These are phyloP conservation scores for Paraglomus brasilianum DNA, from an alignment of 192 early-diverging fungal genomes.

Conservation along the genomic window DNA sequence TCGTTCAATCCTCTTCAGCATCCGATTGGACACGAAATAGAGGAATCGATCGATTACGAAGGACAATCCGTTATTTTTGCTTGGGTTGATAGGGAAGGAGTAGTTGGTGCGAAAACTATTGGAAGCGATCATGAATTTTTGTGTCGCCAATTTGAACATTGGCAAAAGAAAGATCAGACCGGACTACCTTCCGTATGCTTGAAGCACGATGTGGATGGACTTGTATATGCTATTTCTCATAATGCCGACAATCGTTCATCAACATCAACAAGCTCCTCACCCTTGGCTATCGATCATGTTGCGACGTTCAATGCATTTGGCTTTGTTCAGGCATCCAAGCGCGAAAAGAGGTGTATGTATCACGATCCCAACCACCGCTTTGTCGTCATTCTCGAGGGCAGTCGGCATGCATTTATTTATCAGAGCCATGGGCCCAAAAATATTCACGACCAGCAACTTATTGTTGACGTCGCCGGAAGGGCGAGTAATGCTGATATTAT, in stretches of 20 bases:
- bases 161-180: neutral
- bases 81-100: constrained; percentile 46
- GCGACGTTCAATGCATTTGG: constrained; percentile 67
- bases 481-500: constrained; percentile 43
- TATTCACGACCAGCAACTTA: constrained; percentile 39
- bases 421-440: constrained; percentile 35
- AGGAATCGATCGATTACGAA: constrained; percentile 50
- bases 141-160: constrained; percentile 42
- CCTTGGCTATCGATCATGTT: constrained; percentile 45
- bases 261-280: neutral
- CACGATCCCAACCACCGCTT: constrained; percentile 53
- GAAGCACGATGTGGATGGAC: constrained; percentile 68
- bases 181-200: constrained; percentile 56
- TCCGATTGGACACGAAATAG: constrained; percentile 43
- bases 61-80: constrained; percentile 43
- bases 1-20: constrained; percentile 22
- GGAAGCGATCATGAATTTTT: constrained; percentile 63
- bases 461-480: constrained; percentile 46
- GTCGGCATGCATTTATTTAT: constrained; percentile 53
- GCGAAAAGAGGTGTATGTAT: constrained; percentile 62
- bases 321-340: constrained; percentile 75
- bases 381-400: constrained; percentile 50
- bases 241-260: neutral
- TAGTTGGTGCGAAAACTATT: constrained; percentile 43
- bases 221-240: constrained; percentile 56